phyloP scores from a whole-genome alignment of 2,329 filamentous ascomycete species.

The Scolecobasidium constrictum region DNA sequence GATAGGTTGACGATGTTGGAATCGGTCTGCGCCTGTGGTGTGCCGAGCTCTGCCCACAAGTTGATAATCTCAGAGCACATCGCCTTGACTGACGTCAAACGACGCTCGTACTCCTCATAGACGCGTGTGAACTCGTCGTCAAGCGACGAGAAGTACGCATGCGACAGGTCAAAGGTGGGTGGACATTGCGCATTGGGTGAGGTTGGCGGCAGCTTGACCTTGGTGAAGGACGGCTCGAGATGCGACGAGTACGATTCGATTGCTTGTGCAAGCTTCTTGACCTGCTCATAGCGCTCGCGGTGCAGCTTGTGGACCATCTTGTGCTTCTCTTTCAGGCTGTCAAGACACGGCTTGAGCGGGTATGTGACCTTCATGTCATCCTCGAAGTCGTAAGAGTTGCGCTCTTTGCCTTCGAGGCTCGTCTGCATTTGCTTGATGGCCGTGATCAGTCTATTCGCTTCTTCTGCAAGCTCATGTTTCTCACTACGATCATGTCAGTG shows the following conservation, averaged over 20 bases:
- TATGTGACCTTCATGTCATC: conserved; percentile 69
- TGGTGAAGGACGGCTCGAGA: conserved; percentile 79
- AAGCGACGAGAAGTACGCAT: conserved; percentile 73
- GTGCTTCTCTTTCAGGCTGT: conserved; percentile 77
- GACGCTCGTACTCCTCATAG: conserved; percentile 89
- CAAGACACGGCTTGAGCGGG: conserved; percentile 70
- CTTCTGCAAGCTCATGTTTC: conserved; percentile 83
- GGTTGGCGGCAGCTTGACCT: conserved; percentile 74
- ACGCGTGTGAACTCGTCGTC: conserved; percentile 88
- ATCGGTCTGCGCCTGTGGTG: conserved; percentile 87
- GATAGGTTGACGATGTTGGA: conserved; percentile 78
- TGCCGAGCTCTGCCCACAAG: conserved; percentile 91
- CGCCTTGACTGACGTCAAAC: conserved; percentile 63
- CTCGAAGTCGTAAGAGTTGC: conserved; percentile 51
- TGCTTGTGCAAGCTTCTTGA: conserved; percentile 88
- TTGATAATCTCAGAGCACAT: conserved; percentile 79
- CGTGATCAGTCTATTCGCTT: conserved; percentile 75
- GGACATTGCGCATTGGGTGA: conserved; percentile 57
- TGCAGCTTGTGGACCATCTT: conserved; percentile 69
- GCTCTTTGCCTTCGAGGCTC: conserved; percentile 68
- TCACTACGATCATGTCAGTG: conserved; percentile 40
- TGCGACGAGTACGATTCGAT: conserved; percentile 95
- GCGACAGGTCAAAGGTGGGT: conserved; percentile 75
- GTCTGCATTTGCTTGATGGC: conserved; percentile 88
- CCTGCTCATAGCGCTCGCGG: conserved; percentile 86